A percentile compares a stretch with the other conserved stretches of the same genome.
phyloP scores from a whole-genome alignment of 108 stramenopile species.

The Nitzschia sp. region DNA sequence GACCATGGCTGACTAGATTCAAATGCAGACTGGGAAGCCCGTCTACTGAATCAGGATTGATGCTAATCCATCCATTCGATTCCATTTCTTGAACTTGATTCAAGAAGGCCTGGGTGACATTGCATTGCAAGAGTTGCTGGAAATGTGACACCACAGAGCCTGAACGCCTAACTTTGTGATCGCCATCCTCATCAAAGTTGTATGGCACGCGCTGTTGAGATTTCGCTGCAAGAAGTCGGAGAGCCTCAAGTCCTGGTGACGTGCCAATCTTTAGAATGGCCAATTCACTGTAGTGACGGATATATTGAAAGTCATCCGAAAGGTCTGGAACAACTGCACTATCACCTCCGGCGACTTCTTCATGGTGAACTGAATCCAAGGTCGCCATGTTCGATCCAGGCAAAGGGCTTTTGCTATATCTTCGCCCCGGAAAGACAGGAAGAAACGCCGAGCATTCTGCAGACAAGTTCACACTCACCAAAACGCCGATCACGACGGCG shows the following conservation, averaged over 20 bases:
- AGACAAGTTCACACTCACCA: too few relatives aligned
- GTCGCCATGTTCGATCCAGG: too few relatives aligned
- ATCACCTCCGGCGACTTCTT: too few relatives aligned
- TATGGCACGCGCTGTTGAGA: neutral
- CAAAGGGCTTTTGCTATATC: too few relatives aligned
- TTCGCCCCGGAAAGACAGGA: too few relatives aligned
- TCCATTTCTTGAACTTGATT: constrained; percentile 31
- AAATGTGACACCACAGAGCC: constrained; percentile 19
- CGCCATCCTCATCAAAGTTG: neutral
- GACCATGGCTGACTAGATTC: constrained; percentile 63
- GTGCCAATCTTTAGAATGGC: constrained; percentile 1
- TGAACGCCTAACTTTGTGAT: neutral
- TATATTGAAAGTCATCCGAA: constrained; percentile 2
- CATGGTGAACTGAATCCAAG: too few relatives aligned
- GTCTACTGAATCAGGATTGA: constrained; percentile 78
- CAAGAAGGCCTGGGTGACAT: constrained; percentile 15
- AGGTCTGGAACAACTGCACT: too few relatives aligned
- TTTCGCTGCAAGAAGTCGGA: neutral
- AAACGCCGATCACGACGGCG: too few relatives aligned
- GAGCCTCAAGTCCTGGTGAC: neutral
- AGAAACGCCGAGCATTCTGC: too few relatives aligned
- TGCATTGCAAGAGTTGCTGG: constrained; percentile 24
- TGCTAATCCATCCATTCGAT: constrained; percentile 54
- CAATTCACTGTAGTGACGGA: neutral
- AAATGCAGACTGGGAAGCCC: constrained; percentile 74